phyloP scores from a whole-genome alignment of 2,329 filamentous ascomycete species.

The Xylaria sp. region DNA sequence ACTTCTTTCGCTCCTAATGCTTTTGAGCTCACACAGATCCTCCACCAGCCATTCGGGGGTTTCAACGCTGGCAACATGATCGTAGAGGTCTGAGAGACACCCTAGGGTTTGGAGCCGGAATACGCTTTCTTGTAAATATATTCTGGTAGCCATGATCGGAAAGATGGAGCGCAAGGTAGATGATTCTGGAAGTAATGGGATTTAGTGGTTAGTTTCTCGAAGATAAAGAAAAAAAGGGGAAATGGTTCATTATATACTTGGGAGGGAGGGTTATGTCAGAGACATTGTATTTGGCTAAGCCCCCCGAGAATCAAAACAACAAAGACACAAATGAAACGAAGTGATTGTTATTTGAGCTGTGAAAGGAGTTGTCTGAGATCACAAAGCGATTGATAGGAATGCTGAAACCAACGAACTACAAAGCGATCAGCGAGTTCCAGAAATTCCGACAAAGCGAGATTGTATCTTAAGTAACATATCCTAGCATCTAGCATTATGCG shows the following conservation, averaged over 20 bases:
- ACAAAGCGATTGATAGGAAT: neutral
- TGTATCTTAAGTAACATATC: no score
- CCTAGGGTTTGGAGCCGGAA: conserved; percentile 28
- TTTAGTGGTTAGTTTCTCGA: neutral
- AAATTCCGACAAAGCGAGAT: neutral
- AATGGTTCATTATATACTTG: neutral
- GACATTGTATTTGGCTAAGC: neutral
- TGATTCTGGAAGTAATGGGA: neutral
- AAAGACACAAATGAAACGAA: neutral
- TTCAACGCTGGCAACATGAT: conserved; percentile 18
- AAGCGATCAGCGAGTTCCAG: neutral
- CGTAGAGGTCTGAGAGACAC: conserved; percentile 23
- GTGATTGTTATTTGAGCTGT: neutral
- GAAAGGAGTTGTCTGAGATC: neutral
- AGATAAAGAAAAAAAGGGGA: neutral
- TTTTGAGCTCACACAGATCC: conserved; percentile 7
- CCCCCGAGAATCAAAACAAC: neutral
- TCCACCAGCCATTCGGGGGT: no score
- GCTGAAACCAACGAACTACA: no score
- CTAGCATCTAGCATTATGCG: neutral
- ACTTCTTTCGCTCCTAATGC: conserved; percentile 6
- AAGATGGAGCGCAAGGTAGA: neutral
- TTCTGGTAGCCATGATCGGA: conserved; percentile 5
- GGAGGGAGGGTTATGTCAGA: neutral
- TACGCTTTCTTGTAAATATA: conserved; percentile 16